Evolutionary conservation across 257 asterid genomes (phyloP).

Genomic region (Ilex aquifolium): DNA sequence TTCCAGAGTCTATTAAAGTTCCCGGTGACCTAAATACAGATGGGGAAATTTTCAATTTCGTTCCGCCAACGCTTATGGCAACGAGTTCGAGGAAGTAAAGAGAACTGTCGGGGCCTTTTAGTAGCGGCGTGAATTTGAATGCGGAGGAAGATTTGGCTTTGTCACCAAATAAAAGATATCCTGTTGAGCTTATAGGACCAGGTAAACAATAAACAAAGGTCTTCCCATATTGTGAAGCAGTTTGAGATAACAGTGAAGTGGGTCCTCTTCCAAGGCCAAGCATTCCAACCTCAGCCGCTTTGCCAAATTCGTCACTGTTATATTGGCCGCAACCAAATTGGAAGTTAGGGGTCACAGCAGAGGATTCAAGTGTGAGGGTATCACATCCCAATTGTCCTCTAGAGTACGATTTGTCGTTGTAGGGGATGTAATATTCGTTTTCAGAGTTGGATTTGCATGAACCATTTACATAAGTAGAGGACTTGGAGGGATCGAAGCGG

Average conservation of each 20-base stretch:
- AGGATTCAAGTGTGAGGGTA: neutral
- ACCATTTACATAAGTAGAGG: neutral
- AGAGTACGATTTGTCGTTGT: neutral
- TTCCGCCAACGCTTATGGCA: too few relatives aligned
- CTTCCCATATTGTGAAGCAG: neutral
- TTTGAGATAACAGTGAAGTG: conserved; percentile 7
- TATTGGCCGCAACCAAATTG: conserved; percentile 7
- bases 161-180: neutral
- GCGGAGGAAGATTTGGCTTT: neutral
- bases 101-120: too few relatives aligned
- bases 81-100: too few relatives aligned
- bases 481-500: conserved; percentile 10
- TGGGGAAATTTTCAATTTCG: too few relatives aligned
- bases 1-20: conserved; percentile 12
- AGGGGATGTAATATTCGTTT: neutral
- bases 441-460: neutral
- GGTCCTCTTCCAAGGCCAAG: conserved; percentile 16
- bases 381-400: conserved; percentile 4
- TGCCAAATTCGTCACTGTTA: neutral
- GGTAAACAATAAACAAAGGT: conserved; percentile 10
- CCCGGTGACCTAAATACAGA: too few relatives aligned
- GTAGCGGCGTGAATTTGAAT: too few relatives aligned
- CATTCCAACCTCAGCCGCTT: neutral
- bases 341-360: neutral
- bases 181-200: neutral